Evolutionary conservation across 441 rosid genomes (phyloP).

Genomic region (Adansonia madagascariensis): DNA sequence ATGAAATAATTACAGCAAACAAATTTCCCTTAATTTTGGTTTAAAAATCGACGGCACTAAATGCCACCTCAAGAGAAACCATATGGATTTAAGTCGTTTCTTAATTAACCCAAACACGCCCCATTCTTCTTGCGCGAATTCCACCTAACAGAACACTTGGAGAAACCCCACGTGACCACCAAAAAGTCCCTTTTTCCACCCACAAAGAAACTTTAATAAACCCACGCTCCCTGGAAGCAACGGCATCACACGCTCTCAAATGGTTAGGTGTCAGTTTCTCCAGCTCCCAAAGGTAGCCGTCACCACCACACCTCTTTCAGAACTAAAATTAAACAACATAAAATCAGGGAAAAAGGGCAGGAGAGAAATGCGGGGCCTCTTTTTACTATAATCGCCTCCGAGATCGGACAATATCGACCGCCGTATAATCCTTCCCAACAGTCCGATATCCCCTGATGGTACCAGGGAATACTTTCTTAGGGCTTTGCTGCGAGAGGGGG

Average conservation of each 20-base stretch:
- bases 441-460: background rate
- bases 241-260: background rate
- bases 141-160: too few species aligned
- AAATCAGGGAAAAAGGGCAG: background rate
- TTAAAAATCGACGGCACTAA: too few species aligned
- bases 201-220: too few species aligned
- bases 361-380: conserved; percentile 7
- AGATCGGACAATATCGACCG: background rate
- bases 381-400: background rate
- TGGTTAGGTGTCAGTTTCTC: conserved; percentile 19
- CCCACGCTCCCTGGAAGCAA: conserved; percentile 10
- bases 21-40: too few species aligned
- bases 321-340: background rate
- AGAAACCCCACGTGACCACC: background rate
- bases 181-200: background rate
- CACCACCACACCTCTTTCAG: background rate
- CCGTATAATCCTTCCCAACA: background rate
- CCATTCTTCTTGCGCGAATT: too few species aligned
- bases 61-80: too few species aligned
- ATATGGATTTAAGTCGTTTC: too few species aligned
- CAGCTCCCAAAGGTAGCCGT: conserved; percentile 19
- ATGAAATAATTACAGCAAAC: too few species aligned
- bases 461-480: background rate
- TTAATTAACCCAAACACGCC: too few species aligned
- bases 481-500: conserved; percentile 17